Conservation (phyloP, 164 flowering plant genomes). For the Berberis vulgaris region DNA sequence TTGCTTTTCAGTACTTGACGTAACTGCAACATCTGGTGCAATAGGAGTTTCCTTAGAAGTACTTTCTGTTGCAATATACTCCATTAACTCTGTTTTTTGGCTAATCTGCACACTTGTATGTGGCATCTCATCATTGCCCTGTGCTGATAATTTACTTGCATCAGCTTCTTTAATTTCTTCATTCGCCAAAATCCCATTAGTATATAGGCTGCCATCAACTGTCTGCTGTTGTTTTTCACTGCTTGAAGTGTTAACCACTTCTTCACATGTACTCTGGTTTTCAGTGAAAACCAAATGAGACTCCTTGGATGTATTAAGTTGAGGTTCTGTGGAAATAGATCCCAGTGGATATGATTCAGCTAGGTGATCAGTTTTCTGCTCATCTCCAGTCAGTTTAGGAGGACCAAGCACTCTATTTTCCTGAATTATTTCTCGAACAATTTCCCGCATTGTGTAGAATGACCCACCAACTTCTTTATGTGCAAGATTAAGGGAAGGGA, state of each 20-base stretch:
- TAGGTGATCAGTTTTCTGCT: conserved; percentile 17
- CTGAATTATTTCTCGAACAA: conserved; percentile 85
- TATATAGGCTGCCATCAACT: conserved; percentile 12
- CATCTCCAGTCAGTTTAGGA: conserved; percentile 36
- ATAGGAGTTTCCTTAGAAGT: background rate
- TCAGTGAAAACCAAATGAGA: conserved; percentile 12
- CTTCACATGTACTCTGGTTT: conserved; percentile 14
- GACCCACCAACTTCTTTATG: conserved; percentile 98
- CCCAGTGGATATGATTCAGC: conserved; percentile 36
- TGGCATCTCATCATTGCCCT: conserved; percentile 1
- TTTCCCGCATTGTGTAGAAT: conserved; percentile 84
- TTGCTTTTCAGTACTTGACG: background rate
- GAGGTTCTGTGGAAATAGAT: conserved; percentile 40
- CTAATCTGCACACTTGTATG: conserved; percentile 7
- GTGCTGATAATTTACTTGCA: conserved; percentile 1
- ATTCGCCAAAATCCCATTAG: conserved; percentile 20
- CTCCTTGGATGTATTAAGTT: conserved; percentile 18
- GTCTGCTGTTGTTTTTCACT: conserved; percentile 14
- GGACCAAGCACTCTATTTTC: conserved; percentile 86
- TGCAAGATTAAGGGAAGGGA: conserved; percentile 81
- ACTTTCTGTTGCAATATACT: background rate
- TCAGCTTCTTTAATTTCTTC: conserved; percentile 15
- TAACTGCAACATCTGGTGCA: background rate
- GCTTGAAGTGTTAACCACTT: conserved; percentile 12
- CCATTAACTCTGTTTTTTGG: background rate